Evolutionary conservation across 306 rosid genomes (phyloP).

Genomic region (Castanea crenata): DNA sequence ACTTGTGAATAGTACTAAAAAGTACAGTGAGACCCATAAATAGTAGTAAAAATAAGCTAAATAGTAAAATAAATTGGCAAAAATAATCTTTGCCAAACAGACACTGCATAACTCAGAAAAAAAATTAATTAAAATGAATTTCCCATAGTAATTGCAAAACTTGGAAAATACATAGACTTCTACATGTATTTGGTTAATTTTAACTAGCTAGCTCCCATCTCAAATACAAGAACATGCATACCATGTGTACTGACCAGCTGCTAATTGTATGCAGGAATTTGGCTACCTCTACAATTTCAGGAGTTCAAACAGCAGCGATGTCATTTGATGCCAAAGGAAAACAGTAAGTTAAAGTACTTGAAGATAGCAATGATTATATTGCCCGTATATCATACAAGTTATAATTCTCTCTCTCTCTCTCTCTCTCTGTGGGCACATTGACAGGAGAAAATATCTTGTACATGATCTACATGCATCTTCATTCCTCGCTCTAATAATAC

Average conservation of each 20-base stretch:
- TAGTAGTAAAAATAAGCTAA: too few species aligned
- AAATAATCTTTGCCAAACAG: too few species aligned
- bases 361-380: neutral
- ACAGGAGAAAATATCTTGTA: too few species aligned
- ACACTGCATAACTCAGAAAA: too few species aligned
- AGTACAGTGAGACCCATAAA: too few species aligned
- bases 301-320: slow-evolving; percentile 34
- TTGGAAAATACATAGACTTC: too few species aligned
- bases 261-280: slow-evolving; percentile 37
- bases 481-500: too few species aligned
- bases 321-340: slow-evolving; percentile 28
- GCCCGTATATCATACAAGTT: neutral
- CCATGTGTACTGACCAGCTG: neutral
- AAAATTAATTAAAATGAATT: too few species aligned
- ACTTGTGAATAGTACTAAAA: too few species aligned
- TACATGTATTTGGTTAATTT: neutral
- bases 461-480: too few species aligned
- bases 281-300: slow-evolving; percentile 42
- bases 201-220: neutral
- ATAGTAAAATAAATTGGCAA: too few species aligned
- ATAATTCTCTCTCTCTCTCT: neutral
- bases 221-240: neutral
- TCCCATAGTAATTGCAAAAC: too few species aligned
- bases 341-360: slow-evolving; percentile 35
- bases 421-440: neutral